Conservation (phyloP, 768 basidiomycete genomes). For the Pilatotrama ljubarskyi region DNA sequence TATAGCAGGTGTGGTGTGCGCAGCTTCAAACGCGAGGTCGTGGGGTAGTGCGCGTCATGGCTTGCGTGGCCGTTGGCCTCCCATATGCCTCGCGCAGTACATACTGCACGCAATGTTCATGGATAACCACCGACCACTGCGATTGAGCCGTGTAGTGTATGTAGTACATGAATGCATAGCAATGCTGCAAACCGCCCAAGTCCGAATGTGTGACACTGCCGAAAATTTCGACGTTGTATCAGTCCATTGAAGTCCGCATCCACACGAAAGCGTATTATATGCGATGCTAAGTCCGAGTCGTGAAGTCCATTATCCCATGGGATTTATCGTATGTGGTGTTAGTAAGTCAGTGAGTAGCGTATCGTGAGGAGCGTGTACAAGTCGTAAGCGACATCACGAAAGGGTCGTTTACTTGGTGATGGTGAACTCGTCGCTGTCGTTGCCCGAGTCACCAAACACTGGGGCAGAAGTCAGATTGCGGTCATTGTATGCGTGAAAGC, state of each 20-base stretch:
- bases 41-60: no score
- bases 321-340: background rate
- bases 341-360: background rate
- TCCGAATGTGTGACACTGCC: background rate
- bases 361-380: constrained; percentile 10
- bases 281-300: background rate
- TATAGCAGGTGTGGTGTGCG: background rate
- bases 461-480: background rate
- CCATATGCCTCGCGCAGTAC: no score
- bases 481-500: background rate
- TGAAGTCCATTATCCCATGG: constrained; percentile 8
- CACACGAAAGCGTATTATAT: background rate
- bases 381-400: background rate
- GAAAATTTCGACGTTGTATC: background rate
- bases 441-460: constrained; percentile 55
- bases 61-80: no score
- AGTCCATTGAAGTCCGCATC: constrained; percentile 7
- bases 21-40: no score
- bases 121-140: no score
- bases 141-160: background rate
- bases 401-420: constrained; percentile 25
- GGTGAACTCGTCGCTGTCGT: constrained; percentile 42
- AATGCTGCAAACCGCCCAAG: background rate
- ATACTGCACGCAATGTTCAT: no score
- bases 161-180: constrained; percentile 5